Base-by-base conservation (phyloP, 129 eudicot genomes). In the Ambrosia artemisiifolia region DNA sequence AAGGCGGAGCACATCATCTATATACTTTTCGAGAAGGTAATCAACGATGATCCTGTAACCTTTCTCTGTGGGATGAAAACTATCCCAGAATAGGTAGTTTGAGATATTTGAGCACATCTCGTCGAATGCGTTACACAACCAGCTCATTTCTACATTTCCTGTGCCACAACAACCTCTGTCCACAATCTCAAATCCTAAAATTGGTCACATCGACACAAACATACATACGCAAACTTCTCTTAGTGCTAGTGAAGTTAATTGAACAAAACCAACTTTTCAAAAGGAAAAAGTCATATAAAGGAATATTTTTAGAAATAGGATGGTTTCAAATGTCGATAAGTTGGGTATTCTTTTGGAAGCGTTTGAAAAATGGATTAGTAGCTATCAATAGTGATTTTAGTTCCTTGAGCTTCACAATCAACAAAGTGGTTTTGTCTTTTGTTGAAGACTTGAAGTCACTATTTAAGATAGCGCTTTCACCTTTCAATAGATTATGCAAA, bases 141-240 rank as follows among this genome's bases (percentile, higher is more conserved):
- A 80, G 1, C 87, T 80, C 6, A 88, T 90, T 68, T 88, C 95
- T 18, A 88, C 69, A 32, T 72, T 56, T 57, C 95, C 95, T 0
- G 90, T 82, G 63, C 95, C 95, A 72, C 95, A 88, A 65, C 95
- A 88, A 2, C 95, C 95, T 68, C 48, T 72, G 50, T 88, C 78
- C 30, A 84, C 78, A 44, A 80, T 66, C 28, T 65, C 71, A 67
- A 88, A 88, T 20, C 95, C 95, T 85, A 73, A 74, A 16, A 69
- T 11, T 2, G 54, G 2, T 66, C 17, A 12, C 44, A 34, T 40
- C n/a, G 5, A 42, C 59, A 36, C 11, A 47, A 47, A 67, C 59
- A 67, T 13, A 67, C 32, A 69, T 7, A 9, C 0, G 9, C n/a
- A 50, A 11, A 51, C 63, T 9, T 32, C 3, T 33, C 9, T 51